Percentiles rank a stretch among this genome's conserved stretches.
Conservation (phyloP, 192 early-diverging fungal genomes). For the Backusella tarrabulga region DNA sequence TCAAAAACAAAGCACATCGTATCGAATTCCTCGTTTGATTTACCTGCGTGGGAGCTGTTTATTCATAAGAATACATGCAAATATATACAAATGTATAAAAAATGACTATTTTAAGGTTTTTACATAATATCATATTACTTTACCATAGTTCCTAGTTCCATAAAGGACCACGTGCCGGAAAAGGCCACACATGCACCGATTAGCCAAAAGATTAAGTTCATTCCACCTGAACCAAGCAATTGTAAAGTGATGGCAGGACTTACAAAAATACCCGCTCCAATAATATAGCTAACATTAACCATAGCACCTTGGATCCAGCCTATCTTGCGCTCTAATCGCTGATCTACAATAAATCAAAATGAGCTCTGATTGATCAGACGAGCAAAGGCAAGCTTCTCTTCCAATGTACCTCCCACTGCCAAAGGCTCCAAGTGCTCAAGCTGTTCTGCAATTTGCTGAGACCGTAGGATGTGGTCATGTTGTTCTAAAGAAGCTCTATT, state of each 20-base stretch:
- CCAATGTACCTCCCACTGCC: constrained; percentile 27
- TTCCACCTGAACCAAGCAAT: constrained; percentile 31
- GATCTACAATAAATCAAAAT: constrained; percentile 13
- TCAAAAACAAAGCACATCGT: neutral
- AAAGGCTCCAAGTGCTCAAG: constrained; percentile 23
- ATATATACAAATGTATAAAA: neutral
- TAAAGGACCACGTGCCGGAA: constrained; percentile 21
- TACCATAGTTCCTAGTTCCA: constrained; percentile 37
- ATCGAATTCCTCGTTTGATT: neutral
- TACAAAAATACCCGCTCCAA: constrained; percentile 34
- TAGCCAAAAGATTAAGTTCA: constrained; percentile 30
- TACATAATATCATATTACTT: neutral
- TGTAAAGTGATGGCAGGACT: constrained; percentile 25
- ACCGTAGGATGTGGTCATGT: neutral
- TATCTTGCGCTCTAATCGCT: constrained; percentile 26
- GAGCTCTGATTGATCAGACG: neutral
- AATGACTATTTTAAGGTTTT: neutral
- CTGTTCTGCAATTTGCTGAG: constrained; percentile 13
- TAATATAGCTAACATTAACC: constrained; percentile 34
- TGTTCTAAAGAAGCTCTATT: neutral
- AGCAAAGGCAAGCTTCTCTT: neutral
- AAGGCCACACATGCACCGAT: constrained; percentile 20
- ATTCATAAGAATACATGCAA: neutral
- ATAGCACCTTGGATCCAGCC: constrained; percentile 27
- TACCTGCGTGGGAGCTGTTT: constrained; percentile 23